Base-by-base conservation (phyloP, 176 grass and related monocot genomes). In the Metroxylon sagu region DNA sequence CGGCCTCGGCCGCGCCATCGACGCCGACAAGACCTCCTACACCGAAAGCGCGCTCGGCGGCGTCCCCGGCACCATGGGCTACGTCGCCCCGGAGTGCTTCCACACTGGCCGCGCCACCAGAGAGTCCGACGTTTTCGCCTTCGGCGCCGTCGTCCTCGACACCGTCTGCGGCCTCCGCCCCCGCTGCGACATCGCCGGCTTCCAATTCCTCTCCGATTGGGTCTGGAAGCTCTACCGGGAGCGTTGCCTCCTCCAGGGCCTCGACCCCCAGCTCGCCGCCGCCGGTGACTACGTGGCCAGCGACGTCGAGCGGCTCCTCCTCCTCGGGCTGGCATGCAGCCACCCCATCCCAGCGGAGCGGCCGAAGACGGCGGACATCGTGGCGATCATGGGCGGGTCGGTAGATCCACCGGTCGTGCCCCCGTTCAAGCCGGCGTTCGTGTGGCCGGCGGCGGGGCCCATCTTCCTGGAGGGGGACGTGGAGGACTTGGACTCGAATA, bases 41-140 rank as follows among this genome's bases (percentile, higher is more conserved):
- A n/a, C n/a, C n/a, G n/a, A n/a, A n/a, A n/a, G n/a, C n/a, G 56
- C 29, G 25, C 16, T 71, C 31, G 14, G 60, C 35, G 87, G 91
- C 53, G 73, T 97, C 6, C 76, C 71, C 0, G 92, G 92, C 3
- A 97, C 92, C 0, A 53, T 91, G 4, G 92, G 92, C 0, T 97
- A 91, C 81, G 88, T 97, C 48, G 92, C 92, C 16, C 92, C 87
- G 3, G 92, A 97, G 69, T 97, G 92, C 77, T 97, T 97, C 87
- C 91, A 90, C 86, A 96, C 86, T 8, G 83, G 86, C 4, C 66
- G 74, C 4, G 91, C 86, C 4, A 96, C 91, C 6, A 65, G 86
- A 1, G 91, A 96, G 79, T 90, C 91, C 1, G 91, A 96, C n/a
- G n/a, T n/a, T n/a, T n/a, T n/a, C n/a, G n/a, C n/a, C n/a, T n/a